These are phyloP conservation scores for Corylus avellana DNA, from an alignment of 306 rosid species.

Conservation along the genomic window DNA sequence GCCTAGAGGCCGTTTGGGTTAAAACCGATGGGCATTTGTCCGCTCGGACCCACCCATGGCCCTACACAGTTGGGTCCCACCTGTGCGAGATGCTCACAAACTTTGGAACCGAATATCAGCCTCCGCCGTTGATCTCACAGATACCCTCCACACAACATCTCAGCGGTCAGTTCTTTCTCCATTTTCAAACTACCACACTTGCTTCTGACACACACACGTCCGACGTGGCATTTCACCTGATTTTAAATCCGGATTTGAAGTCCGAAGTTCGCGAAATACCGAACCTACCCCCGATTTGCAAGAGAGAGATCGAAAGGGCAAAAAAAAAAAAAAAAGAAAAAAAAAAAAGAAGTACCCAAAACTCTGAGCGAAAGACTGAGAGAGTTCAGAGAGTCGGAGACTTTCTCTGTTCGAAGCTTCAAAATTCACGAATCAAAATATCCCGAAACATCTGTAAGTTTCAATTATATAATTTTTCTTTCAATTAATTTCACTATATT, in stretches of 20 bases:
- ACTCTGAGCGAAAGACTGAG: constrained; percentile 27
- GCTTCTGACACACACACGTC: constrained; percentile 31
- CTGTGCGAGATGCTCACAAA: too few species aligned
- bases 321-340: neutral
- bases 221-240: constrained; percentile 64
- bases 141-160: constrained; percentile 16
- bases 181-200: constrained; percentile 15
- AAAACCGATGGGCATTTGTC: too few species aligned
- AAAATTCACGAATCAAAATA: constrained; percentile 19
- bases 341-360: constrained; percentile 6
- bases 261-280: constrained; percentile 50
- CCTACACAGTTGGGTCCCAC: too few species aligned
- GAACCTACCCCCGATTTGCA: constrained; percentile 18
- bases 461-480: neutral
- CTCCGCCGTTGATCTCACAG: constrained; percentile 28
- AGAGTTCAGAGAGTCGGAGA: constrained; percentile 41
- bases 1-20: too few species aligned
- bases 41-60: too few species aligned
- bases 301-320: constrained; percentile 6
- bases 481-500: neutral
- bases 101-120: neutral
- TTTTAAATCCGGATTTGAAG: constrained; percentile 81
- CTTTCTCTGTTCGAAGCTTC: constrained; percentile 28
- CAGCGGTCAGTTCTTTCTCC: constrained; percentile 29
- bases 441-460: constrained; percentile 47